Evolutionary conservation across 805 yeast species (phyloP), one percentile per base, ranked within the genome.

Genomic region (Wickerhamiella nectarea): DNA sequence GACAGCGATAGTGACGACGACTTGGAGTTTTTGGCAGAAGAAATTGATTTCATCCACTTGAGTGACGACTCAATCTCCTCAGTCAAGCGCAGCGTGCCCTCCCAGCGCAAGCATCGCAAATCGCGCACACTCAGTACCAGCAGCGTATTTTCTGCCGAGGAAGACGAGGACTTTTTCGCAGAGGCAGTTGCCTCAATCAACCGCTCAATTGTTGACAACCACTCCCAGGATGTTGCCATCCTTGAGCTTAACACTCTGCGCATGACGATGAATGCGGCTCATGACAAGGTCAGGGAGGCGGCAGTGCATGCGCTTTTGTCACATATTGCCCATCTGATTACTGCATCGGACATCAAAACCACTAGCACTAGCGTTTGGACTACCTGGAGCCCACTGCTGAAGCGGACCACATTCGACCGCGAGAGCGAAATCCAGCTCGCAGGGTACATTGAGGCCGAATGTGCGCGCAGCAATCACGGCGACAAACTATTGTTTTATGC

Each of bases 201-300:
- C 53, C 73, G 98, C 57, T 94, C 98, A 1, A 72, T 91, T 62
- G 89, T 82, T 52, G 80, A 87, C 56, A 82, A 85, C 60, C 98
- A 91, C 62, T 94, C 83, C 55, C 69, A 85, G 48, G 96, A 89
- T 58, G 87, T 95, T 11, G 96, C 98, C 0, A 65, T 85, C 50
- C 66, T 91, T 47, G 98, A 91, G 64, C 72, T 91, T 55, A 89
- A 89, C 59, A 91, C 98, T 0, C 70, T 91, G 56, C 74, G 97
- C 64, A 89, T 91, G 98, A 84, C 95, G 55, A 81, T 87, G 91
- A 85, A 91, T 59, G 98, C 86, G 14, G 74, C 91, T 0, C 89
- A 91, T 61, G 93, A 84, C 55, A 95, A 87, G 57, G 96, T 91
- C 11, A 74, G 96, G 58, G 62, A 67, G 24, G 94, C 94, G 4